phyloP scores from a whole-genome alignment of 1,139 yeast genomes.

The Kodamaea derodonti region DNA sequence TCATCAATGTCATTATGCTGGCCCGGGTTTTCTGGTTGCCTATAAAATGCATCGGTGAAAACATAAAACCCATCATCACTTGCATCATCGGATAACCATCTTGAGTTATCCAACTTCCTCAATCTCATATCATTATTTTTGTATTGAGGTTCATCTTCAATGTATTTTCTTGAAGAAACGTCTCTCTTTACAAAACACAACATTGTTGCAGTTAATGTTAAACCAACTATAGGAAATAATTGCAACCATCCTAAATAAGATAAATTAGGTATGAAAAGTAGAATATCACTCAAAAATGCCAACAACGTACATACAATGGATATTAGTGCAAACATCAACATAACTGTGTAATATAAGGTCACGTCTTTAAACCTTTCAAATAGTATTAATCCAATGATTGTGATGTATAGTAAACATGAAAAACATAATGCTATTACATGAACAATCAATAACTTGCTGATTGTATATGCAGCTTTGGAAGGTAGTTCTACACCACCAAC shows the following conservation, averaged over 20 bases:
- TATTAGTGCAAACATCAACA: slow-evolving; percentile 30
- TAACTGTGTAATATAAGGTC: slow-evolving; percentile 13
- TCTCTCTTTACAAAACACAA: slow-evolving; percentile 41
- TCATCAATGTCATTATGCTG: neutral
- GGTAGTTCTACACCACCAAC: slow-evolving; percentile 34
- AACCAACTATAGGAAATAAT: slow-evolving; percentile 34
- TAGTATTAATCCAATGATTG: slow-evolving; percentile 12
- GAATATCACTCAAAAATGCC: slow-evolving; percentile 40
- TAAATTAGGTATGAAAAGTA: slow-evolving; percentile 38
- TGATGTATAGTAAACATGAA: slow-evolving; percentile 24
- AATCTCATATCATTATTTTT: slow-evolving; percentile 39
- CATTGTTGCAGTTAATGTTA: slow-evolving; percentile 35
- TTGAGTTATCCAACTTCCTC: slow-evolving; percentile 16
- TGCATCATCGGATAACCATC: slow-evolving; percentile 26
- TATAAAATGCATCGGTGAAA: slow-evolving; percentile 39
- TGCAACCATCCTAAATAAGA: slow-evolving; percentile 46
- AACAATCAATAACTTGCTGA: slow-evolving; percentile 41
- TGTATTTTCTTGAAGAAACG: slow-evolving; percentile 34
- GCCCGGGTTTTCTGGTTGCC: neutral
- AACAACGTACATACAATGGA: slow-evolving; percentile 37
- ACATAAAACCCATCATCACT: slow-evolving; percentile 48
- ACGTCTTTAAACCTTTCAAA: slow-evolving; percentile 7
- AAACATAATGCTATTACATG: slow-evolving; percentile 43
- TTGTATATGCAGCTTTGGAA: slow-evolving; percentile 37
- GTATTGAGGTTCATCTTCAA: slow-evolving; percentile 27